phyloP scores from a whole-genome alignment of 2,329 filamentous ascomycete species.

The Trichoderma cornu-damae region DNA sequence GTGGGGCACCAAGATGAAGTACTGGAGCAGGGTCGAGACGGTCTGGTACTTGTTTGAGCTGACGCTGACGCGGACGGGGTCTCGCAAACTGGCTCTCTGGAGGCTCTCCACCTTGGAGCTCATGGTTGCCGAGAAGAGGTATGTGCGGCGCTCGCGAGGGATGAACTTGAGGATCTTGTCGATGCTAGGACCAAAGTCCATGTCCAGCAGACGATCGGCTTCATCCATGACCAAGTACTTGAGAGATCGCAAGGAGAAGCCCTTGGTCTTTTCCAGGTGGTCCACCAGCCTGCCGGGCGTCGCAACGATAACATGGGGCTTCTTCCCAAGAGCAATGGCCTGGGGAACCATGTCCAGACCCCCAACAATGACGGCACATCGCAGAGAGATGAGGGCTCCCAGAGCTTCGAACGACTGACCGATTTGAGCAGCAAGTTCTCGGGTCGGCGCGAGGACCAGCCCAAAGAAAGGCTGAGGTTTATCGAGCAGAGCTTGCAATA shows the following conservation, averaged over 20 bases:
- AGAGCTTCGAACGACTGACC: conserved; percentile 81
- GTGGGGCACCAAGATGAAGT: conserved; percentile 80
- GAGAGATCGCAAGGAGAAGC: conserved; percentile 75
- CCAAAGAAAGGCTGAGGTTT: conserved; percentile 81
- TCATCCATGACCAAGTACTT: conserved; percentile 95
- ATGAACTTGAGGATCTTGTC: conserved; percentile 91
- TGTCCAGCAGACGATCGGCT: conserved; percentile 83
- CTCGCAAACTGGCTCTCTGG: conserved; percentile 80
- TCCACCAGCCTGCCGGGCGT: conserved; percentile 86
- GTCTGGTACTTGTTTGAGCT: conserved; percentile 83
- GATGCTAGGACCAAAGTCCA: conserved; percentile 88
- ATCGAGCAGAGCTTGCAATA: conserved; percentile 84
- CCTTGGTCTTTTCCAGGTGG: conserved; percentile 94
- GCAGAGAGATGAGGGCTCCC: conserved; percentile 80
- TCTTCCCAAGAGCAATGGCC: conserved; percentile 86
- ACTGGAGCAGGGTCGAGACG: conserved; percentile 80
- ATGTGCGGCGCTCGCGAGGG: conserved; percentile 71
- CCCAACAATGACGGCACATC: conserved; percentile 80
- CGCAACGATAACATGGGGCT: conserved; percentile 88
- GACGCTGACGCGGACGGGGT: conserved; percentile 78
- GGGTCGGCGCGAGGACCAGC: conserved; percentile 86
- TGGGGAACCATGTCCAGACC: conserved; percentile 96
- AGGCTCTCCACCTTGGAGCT: conserved; percentile 88
- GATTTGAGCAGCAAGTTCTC: conserved; percentile 90
- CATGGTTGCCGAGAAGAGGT: conserved; percentile 92